Evolutionary conservation across 2,329 filamentous ascomycete species (phyloP), one percentile per base, ranked within the genome.

Genomic region (Sclerotinia borealis): DNA sequence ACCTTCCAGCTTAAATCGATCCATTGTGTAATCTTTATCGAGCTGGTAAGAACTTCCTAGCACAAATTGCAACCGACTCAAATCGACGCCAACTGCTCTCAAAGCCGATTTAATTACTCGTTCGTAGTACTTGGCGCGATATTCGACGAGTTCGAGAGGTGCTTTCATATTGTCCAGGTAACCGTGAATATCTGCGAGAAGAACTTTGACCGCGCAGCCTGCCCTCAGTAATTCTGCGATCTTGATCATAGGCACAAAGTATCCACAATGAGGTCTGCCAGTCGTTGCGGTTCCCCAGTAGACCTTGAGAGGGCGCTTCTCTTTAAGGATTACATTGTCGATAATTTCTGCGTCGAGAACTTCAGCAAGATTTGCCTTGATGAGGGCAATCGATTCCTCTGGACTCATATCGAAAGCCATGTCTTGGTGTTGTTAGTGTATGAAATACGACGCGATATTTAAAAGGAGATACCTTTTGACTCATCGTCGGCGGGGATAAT

Each of bases 131-230:
- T 91, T 81, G 41, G 88, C 90, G 66, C 93, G 61, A 74, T 86
- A 82, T 72, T 90, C 85, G 71, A 98, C 91, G 45, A 97, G 86
- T 74, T 96, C 92, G 65, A 96, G 85, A 1, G 93, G 92, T 0
- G 92, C 91, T 76, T 96, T 96, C 74, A 91, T 82, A 76, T 90
- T 91, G 78, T 91, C 89, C 71, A 93, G 86, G 78, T 91, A 92
- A 69, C 86, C 91, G 63, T 90, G 87, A 50, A 96, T 85, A 4
- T 93, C 92, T 0, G 92, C 91, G 27, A 63, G 61, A 8, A 63
- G 85, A 65, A 96, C 83, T 63, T 85, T 90, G 65, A 96, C 86
- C 65, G 92, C 85, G 79, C 92, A 96, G 43, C 89, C 92, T 36
- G 93, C 92, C 41, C 85, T 83, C 39, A 97, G 85, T 72, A 96